Base-by-base conservation (phyloP, 2,329 filamentous ascomycete genomes). In the Colletotrichum graminicola region DNA sequence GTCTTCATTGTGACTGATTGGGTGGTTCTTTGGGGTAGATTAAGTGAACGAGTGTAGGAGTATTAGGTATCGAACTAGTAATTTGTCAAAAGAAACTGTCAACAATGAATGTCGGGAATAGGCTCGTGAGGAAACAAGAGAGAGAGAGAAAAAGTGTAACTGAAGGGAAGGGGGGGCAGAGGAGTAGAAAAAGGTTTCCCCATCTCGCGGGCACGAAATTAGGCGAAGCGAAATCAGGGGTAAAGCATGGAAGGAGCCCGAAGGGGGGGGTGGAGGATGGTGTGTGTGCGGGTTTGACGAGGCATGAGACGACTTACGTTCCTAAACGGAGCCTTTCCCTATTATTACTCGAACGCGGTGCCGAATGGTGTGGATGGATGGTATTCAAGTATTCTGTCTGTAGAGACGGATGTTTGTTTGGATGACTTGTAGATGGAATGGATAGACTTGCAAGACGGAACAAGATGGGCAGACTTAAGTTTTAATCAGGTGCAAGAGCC, bases 1-100 rank as follows among this genome's bases (percentile, higher is more conserved):
- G 57, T 77, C 78, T 81, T 80, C 80, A 82, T 82, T 72, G 78
- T 80, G 75, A 72, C 69, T 43, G 74, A 61, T 66, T 73, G 70
- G 67, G 52, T 73, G 66, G 45, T 59, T 74, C 68, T 73, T 63
- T 57, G 64, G 49, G 54, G 64, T 43, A 47, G 57, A 71, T 62
- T 62, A 66, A 54, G 60, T 45, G 64, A 72, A 43, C 54, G 69
- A 72, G 60, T 64, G 66, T 64, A 60, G 60, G 62, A 36, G 43
- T 57, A 66, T 71, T 73, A 71, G 67, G 52, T 66, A 71, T 67
- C 62, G 71, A 41, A 66, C 62, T 73, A 55, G 45, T 61, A 59
- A 66, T 39, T 43, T 62, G 29, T 67, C 62, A 71, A 64, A 55
- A 60, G 61, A 60, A 60, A 57, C 51, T 45, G 65, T 71, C 60